Evolutionary conservation across 2,329 filamentous ascomycete species (phyloP), one percentile per base, ranked within the genome.

Genomic region (Teratosphaeria zuluensis): DNA sequence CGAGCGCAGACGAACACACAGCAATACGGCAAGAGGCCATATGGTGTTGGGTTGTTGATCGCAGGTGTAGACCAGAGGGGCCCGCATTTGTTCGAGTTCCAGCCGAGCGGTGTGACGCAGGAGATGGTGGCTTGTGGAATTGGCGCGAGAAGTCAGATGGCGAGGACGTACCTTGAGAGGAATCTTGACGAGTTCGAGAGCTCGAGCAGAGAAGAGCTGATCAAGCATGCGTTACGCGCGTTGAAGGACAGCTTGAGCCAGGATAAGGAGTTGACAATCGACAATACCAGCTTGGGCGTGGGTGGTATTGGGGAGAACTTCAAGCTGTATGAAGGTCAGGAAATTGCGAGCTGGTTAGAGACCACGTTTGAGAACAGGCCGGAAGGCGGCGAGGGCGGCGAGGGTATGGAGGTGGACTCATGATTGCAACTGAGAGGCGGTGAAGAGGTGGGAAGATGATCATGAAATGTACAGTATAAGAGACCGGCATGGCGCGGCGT

Each of bases 1-100:
- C 94, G 95, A 76, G 94, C 94, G 54, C 94, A 99, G 81, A 88
- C 88, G 71, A 97, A 97, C 82, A 99, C 94, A 52, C 94, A 99
- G 78, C 87, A 95, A 72, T 96, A 96, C 80, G 92, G 92, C 73
- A 92, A 90, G 78, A 87, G 94, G 68, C 92, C 92, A 14, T 99
- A 99, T 77, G 92, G 92, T 70, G 92, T 99, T 6, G 92, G 94
- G 12, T 80, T 97, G 63, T 81, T 99, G 61, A 88, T 97, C 56
- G 91, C 92, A 1, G 94, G 94, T 64, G 90, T 97, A 57, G 94
- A 99, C 74, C 90, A 95, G 71, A 86, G 87, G 54, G 94, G 94
- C 31, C 91, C 94, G 46, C 94, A 99, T 78, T 84, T 99, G 63
- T 99, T 95, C 77, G 94, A 99, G 77, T 99, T 99, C 81, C 92